Conservation (phyloP, 768 basidiomycete species). For the Russula sp. region DNA sequence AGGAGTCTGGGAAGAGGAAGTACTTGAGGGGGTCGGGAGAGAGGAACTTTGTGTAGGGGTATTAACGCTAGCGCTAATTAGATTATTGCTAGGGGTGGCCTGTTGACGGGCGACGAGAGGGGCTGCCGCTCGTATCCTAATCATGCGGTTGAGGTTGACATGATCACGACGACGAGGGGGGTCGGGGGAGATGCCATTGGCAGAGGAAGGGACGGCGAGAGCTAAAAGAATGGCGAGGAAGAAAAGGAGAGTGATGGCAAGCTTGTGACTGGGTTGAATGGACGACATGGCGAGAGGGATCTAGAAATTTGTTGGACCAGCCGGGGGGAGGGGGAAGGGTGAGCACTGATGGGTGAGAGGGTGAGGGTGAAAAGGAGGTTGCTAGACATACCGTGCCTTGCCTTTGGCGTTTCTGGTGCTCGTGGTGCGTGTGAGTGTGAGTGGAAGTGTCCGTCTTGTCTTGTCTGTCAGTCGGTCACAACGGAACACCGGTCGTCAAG, state of each 20-base stretch:
- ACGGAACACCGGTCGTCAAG: no score
- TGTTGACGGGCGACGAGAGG: slow-evolving; percentile 17
- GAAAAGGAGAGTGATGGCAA: slow-evolving; percentile 59
- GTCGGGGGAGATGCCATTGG: slow-evolving; percentile 38
- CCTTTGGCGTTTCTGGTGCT: no score
- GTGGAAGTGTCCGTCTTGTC: no score
- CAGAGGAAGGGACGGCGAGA: slow-evolving; percentile 35
- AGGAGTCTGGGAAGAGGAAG: slow-evolving; percentile 12
- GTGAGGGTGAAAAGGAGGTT: neutral
- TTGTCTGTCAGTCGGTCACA: no score
- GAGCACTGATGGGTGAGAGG: no score
- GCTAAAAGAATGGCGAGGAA: slow-evolving; percentile 49
- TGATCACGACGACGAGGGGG: slow-evolving; percentile 45
- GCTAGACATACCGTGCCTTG: no score
- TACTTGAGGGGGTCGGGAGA: slow-evolving; percentile 11
- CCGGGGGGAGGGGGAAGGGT: neutral
- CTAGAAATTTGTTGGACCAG: slow-evolving; percentile 14
- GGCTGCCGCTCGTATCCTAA: slow-evolving; percentile 53
- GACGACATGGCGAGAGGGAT: slow-evolving; percentile 44
- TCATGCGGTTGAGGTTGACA: slow-evolving; percentile 50
- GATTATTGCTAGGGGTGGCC: neutral
- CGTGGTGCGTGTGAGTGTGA: no score
- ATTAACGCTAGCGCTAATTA: slow-evolving; percentile 23
- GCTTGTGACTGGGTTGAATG: slow-evolving; percentile 35
- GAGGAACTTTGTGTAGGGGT: slow-evolving; percentile 27